phyloP scores from a whole-genome alignment of 495 filamentous ascomycete genomes.

The Talaromyces thailandensis region DNA sequence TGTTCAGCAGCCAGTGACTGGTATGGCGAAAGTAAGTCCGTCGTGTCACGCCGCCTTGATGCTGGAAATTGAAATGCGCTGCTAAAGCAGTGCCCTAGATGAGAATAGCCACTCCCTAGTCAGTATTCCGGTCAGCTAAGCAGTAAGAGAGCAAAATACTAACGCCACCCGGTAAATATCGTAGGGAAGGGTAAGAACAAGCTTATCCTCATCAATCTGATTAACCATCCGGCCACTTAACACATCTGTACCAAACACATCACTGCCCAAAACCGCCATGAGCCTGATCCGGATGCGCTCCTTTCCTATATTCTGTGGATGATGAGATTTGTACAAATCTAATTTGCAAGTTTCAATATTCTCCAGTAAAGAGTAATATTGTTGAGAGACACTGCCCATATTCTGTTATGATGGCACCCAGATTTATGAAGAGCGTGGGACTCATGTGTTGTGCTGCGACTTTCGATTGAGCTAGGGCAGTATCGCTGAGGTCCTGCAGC shows the following conservation, averaged over 20 bases:
- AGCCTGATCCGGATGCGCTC: slow-evolving; percentile 14
- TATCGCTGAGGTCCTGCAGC: too few species aligned
- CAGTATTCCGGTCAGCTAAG: not conserved
- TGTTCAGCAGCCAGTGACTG: slow-evolving; percentile 9
- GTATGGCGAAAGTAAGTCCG: slow-evolving; percentile 12
- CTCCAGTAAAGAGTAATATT: slow-evolving; percentile 17
- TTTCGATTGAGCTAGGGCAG: too few species aligned
- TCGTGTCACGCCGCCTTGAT: slow-evolving; percentile 11
- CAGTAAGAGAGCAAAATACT: not conserved
- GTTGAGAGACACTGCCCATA: slow-evolving; percentile 16
- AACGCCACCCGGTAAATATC: slow-evolving; percentile 4
- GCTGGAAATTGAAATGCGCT: slow-evolving; percentile 11
- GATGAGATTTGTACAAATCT: slow-evolving; percentile 8
- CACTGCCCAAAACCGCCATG: slow-evolving; percentile 12
- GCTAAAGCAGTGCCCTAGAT: slow-evolving; percentile 11
- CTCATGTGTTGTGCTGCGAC: too few species aligned
- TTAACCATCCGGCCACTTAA: slow-evolving; percentile 4
- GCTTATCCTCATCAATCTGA: slow-evolving; percentile 6
- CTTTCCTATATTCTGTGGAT: slow-evolving; percentile 13
- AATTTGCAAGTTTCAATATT: slow-evolving; percentile 12
- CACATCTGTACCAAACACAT: slow-evolving; percentile 13
- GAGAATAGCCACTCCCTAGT: not conserved
- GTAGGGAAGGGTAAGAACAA: not conserved
- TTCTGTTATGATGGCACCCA: not conserved
- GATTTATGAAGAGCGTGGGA: too few species aligned